Percentiles rank a stretch among this genome's conserved stretches.
Evolutionary conservation across 306 rosid genomes (phyloP).

Genomic region (Vigna trinervia): DNA sequence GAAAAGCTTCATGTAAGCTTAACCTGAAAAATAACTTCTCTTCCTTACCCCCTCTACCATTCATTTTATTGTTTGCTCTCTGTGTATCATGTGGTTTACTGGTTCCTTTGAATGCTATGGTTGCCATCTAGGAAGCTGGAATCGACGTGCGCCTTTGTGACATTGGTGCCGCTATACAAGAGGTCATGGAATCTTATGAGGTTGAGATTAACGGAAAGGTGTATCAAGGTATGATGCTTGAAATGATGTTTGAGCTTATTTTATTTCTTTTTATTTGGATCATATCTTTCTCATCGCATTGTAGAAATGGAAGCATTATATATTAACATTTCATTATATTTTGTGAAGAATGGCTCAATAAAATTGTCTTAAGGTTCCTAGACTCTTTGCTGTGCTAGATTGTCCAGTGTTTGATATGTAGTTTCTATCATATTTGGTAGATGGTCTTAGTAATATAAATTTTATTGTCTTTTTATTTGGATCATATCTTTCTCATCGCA

Average conservation of each 20-base stretch:
- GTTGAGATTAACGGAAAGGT: conserved; percentile 97
- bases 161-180: conserved; percentile 98
- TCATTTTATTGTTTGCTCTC: neutral
- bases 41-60: neutral
- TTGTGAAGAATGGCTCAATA: no score
- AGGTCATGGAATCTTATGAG: conserved; percentile 95
- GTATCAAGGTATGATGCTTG: conserved; percentile 69
- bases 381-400: no score
- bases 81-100: conserved; percentile 25
- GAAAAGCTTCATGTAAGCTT: neutral
- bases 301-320: conserved; percentile 3
- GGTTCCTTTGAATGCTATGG: conserved; percentile 33
- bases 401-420: no score
- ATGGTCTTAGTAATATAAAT: neutral
- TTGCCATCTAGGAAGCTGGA: conserved; percentile 80
- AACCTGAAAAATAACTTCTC: neutral
- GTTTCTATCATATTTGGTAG: no score
- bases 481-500: conserved; percentile 13
- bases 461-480: conserved; percentile 4
- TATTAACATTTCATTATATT: neutral
- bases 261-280: conserved; percentile 2
- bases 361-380: no score
- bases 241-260: neutral
- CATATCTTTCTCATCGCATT: conserved; percentile 18
- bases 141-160: conserved; percentile 97